Conservation (phyloP, 164 flowering plant species). For the Warburgia ugandensis region DNA sequence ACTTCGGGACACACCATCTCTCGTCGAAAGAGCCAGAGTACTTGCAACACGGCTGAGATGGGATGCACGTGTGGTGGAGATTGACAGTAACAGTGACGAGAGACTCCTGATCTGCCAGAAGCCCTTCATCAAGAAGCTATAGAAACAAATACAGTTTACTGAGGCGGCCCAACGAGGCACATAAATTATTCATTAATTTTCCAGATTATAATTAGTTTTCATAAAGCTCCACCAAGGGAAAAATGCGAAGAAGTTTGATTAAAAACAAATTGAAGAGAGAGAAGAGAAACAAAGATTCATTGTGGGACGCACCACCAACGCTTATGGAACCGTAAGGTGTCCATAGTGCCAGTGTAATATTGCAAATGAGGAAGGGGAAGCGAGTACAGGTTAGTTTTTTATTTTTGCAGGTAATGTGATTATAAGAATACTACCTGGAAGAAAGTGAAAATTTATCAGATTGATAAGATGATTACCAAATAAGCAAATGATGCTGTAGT, state of each 20-base stretch:
- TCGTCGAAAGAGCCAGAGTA: conserved; percentile 65
- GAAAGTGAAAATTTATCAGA: conserved; percentile 14
- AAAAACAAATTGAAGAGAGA: conserved; percentile 6
- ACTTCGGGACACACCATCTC: conserved; percentile 48
- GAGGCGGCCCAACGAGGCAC: conserved; percentile 14
- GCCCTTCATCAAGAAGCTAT: conserved; percentile 71
- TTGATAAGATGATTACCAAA: conserved; percentile 39
- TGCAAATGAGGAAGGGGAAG: conserved; percentile 1
- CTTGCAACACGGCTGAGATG: conserved; percentile 63
- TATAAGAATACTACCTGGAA: conserved; percentile 16
- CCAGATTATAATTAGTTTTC: conserved; percentile 19
- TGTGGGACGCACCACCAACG: conserved; percentile 23
- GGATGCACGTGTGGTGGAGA: conserved; percentile 89
- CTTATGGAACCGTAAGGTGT: conserved; percentile 73
- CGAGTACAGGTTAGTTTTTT: conserved; percentile 6
- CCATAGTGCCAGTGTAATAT: conserved; percentile 53
- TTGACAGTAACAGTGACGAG: conserved; percentile 73
- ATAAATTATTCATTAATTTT: conserved; percentile 29
- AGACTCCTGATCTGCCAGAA: conserved; percentile 90
- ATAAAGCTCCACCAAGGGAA: conserved; percentile 21
- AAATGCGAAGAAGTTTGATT: no score
- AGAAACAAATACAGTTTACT: conserved; percentile 18
- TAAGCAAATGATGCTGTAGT: conserved; percentile 27
- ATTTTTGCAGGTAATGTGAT: conserved; percentile 17
- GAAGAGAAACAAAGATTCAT: conserved; percentile 1